Base-by-base conservation (phyloP, 1,139 yeast genomes). In the Kazachstania sp. region DNA sequence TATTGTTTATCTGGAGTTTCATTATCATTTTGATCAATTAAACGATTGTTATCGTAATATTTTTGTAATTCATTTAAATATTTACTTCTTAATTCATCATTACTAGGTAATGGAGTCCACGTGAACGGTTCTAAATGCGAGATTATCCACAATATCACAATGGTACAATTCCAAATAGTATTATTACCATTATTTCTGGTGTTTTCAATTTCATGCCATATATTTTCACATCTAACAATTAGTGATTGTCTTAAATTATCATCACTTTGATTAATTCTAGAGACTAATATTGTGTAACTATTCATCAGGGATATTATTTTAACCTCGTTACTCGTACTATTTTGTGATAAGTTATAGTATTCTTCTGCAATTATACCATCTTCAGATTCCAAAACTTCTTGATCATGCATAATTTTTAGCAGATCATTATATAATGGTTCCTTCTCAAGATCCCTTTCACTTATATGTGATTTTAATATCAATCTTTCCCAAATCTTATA, bases 111-210 rank as follows among this genome's bases (percentile, higher is more conserved):
- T n/a, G 65, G 60, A 36, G 51, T 51, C 32, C 50, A 46, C 2
- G 62, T 59, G 41, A 63, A 63, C 1, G 66, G 63, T 34, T 62
- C 63, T 35, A 59, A 56, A 48, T 58, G 65, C 4, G 61, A 43
- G 35, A 57, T 53, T 8, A 61, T 47, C 63, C 65, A 61, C 2
- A 60, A 18, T n/a, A 61, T 44, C 3, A 54, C 47, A n/a, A 56
- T 43, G 1, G 64, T 59, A 44, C 64, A 56, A 19, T 55, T 58
- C 64, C 64, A 62, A 23, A 55, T 50, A 12, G 23, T 18, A 18
- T 39, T 39, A 16, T 52, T 52, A 4, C 59, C 47, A 8, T 43
- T 45, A n/a, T 44, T 39, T 19, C 48, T 36, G n/a, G 51, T 20
- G 2, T 35, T 44, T 16, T 50, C 52, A 13, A 62, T 52, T 16